Base-by-base conservation (phyloP, 2,329 filamentous ascomycete species). In the Cladosporium sp. region DNA sequence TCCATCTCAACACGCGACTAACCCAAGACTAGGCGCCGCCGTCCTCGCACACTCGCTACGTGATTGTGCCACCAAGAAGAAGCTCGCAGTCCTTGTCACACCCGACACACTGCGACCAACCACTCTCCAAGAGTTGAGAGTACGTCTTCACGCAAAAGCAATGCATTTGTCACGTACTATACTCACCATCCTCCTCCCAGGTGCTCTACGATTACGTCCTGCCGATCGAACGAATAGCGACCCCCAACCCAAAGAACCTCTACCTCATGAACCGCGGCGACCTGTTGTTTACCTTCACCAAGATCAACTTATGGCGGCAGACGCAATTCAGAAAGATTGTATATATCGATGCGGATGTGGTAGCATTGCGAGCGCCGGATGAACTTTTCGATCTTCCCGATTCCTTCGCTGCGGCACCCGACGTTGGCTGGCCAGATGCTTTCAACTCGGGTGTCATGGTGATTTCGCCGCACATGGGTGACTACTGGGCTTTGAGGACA, bases 381-480 rank as follows among this genome's bases (percentile, higher is more conserved):
- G 93, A 98, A 77, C 82, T 98, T 49, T 94, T 98, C 64, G 78
- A 84, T 15, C 67, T 82, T 36, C 71, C 79, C 9, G 75, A 75
- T 29, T 61, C 73, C 20, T 84, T 86, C 59, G 82, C 83, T 20
- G 83, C 93, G 2, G 90, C 88, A 9, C 91, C 93, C 27, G 93
- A 98, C 69, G 90, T 97, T 61, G 93, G 93, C 59, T 98, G 93
- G 93, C 93, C 93, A 29, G 93, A 98, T 71, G 80, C 91, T 54
- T 97, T 97, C 82, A 98, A 98, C 71, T 90, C 87, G n/a, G 93
- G 93, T 62, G 83, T 98, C 60, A 94, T 98, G 89, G 89, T 90
- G 30, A 71, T 98, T 53, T 85, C 78, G 13, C 93, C 93, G 29
- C 86, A 92, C 69, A 76, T 91, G 78, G 86, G 85, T 51, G 91